A percentile compares a stretch with the other conserved stretches of the same genome.
Evolutionary conservation across 1,139 yeast genomes (phyloP).

Genomic region (Magnusiomyces magnusii): DNA sequence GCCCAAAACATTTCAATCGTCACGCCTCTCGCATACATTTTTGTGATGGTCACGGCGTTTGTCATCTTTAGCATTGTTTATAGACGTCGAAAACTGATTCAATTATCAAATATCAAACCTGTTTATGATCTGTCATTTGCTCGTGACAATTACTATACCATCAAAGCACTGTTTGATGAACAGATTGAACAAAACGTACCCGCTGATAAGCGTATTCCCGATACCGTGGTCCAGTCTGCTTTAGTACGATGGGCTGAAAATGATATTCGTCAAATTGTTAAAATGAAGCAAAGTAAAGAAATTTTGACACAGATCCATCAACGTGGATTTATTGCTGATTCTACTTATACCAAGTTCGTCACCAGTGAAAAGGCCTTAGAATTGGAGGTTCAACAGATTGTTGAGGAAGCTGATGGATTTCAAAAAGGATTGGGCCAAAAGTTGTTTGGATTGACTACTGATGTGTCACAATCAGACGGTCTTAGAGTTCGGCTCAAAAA

Average conservation of each 20-base stretch:
- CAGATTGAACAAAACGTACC: slow-evolving; percentile 26
- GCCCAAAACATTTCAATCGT: slow-evolving; percentile 54
- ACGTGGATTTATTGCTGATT: slow-evolving; percentile 87
- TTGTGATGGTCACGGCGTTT: slow-evolving; percentile 61
- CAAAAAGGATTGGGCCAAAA: slow-evolving; percentile 77
- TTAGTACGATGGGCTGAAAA: slow-evolving; percentile 67
- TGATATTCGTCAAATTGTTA: slow-evolving; percentile 58
- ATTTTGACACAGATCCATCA: slow-evolving; percentile 66
- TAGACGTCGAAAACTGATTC: slow-evolving; percentile 47
- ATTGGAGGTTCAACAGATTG: slow-evolving; percentile 68
- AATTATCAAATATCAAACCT: slow-evolving; percentile 9
- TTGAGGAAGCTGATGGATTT: slow-evolving; percentile 63
- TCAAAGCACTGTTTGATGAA: slow-evolving; percentile 38
- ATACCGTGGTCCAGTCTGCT: slow-evolving; percentile 79
- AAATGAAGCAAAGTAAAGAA: slow-evolving; percentile 66
- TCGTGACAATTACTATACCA: slow-evolving; percentile 52
- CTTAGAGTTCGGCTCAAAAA: slow-evolving; percentile 68
- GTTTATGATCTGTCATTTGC: slow-evolving; percentile 30
- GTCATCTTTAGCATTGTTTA: slow-evolving; percentile 66
- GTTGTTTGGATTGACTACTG: slow-evolving; percentile 75
- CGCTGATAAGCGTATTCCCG: slow-evolving; percentile 57
- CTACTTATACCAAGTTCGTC: slow-evolving; percentile 69
- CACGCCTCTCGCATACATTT: slow-evolving; percentile 78
- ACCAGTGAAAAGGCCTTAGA: slow-evolving; percentile 73
- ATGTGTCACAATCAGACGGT: slow-evolving; percentile 88